Percentiles rank a stretch among this genome's conserved stretches.
Evolutionary conservation across 306 rosid genomes (phyloP).

Genomic region (Cicer pinnatifidum): DNA sequence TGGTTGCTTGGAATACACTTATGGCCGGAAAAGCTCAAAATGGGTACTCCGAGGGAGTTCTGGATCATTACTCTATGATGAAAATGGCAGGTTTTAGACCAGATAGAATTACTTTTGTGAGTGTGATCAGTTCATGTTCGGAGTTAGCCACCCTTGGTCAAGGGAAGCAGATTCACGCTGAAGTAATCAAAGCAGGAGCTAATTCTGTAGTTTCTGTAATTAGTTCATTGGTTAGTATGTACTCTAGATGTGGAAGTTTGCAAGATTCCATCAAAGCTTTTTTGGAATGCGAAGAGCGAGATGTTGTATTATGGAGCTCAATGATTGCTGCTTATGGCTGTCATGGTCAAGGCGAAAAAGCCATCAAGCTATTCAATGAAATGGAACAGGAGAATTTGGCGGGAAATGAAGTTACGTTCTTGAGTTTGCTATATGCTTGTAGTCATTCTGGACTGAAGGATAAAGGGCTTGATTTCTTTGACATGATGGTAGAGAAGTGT

Average conservation of each 20-base stretch:
- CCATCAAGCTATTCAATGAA: slow-evolving; percentile 65
- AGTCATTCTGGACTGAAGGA: slow-evolving; percentile 87
- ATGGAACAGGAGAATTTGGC: slow-evolving; percentile 70
- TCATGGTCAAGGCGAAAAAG: slow-evolving; percentile 84
- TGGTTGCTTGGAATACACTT: slow-evolving; percentile 95
- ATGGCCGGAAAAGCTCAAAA: slow-evolving; percentile 88
- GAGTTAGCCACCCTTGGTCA: slow-evolving; percentile 80
- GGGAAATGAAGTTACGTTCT: slow-evolving; percentile 82
- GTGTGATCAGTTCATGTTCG: slow-evolving; percentile 74
- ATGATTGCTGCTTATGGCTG: slow-evolving; percentile 91
- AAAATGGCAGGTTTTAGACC: slow-evolving; percentile 73
- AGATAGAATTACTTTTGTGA: slow-evolving; percentile 77
- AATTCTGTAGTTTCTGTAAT: slow-evolving; percentile 60
- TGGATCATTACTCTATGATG: slow-evolving; percentile 74
- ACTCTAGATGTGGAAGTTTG: slow-evolving; percentile 81
- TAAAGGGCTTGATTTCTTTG: slow-evolving; percentile 68
- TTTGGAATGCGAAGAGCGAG: slow-evolving; percentile 58
- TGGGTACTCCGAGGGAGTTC: slow-evolving; percentile 62
- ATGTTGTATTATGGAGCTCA: slow-evolving; percentile 80
- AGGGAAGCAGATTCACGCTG: slow-evolving; percentile 90
- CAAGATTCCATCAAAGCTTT: slow-evolving; percentile 78
- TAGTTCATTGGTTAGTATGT: slow-evolving; percentile 85
- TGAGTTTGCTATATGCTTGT: slow-evolving; percentile 90
- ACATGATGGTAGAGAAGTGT: slow-evolving; percentile 70
- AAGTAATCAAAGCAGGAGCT: slow-evolving; percentile 78